These are phyloP conservation scores for Cladophialophora immunda DNA, from an alignment of 2,329 filamentous ascomycete species.

Conservation along the genomic window DNA sequence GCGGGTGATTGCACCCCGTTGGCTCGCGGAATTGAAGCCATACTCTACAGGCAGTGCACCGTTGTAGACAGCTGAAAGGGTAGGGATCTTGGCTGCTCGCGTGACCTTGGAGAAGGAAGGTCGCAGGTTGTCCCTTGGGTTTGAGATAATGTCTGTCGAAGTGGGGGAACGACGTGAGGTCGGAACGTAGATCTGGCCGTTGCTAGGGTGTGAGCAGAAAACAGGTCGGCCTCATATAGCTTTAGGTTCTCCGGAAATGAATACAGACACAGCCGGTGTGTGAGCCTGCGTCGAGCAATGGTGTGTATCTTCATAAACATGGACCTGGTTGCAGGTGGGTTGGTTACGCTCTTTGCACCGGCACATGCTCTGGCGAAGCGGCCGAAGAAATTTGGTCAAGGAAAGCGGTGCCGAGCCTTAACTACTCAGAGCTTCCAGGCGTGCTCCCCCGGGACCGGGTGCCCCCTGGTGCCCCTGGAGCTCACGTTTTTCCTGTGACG, in stretches of 20 bases:
- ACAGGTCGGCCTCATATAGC: neutral
- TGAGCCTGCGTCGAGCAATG: neutral
- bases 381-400: slow-evolving; percentile 10
- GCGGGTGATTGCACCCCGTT: slow-evolving; percentile 56
- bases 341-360: no score
- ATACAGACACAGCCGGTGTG: neutral
- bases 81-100: slow-evolving; percentile 21
- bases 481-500: no score
- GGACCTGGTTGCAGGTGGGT: neutral
- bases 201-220: neutral
- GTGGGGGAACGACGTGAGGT: neutral
- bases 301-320: neutral
- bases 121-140: neutral
- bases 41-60: slow-evolving; percentile 2
- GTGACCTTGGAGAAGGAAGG: slow-evolving; percentile 16
- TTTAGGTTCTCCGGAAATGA: neutral
- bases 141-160: neutral
- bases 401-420: slow-evolving; percentile 3
- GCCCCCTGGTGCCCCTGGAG: no score
- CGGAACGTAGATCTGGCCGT: neutral
- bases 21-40: slow-evolving; percentile 39
- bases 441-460: neutral
- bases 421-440: neutral
- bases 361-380: slow-evolving; percentile 6
- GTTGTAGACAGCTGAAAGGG: slow-evolving; percentile 13